Base-by-base conservation (phyloP, 2,329 filamentous ascomycete genomes). In the Pseudogymnoascus sp. region DNA sequence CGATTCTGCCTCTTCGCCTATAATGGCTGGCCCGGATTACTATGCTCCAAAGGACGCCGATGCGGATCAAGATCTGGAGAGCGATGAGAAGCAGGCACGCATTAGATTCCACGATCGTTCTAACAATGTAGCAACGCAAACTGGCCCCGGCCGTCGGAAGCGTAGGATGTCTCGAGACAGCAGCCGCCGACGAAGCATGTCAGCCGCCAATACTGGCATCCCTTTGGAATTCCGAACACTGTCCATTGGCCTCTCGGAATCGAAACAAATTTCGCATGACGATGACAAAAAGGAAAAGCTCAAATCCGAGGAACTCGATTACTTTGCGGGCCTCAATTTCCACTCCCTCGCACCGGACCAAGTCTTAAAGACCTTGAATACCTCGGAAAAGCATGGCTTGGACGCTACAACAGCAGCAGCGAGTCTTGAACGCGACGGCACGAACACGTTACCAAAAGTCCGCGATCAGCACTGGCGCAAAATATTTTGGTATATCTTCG, bases 381-480 rank as follows among this genome's bases (percentile, higher is more conserved):
- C 79, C 1, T 68, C 70, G 28, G 64, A 68, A 7, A 69, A 70
- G 3, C 51, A 69, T 2, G 78, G 78, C 14, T 72, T 80, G 19
- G 77, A 75, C 0, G 71, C 73, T 48, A 69, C 67, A 41, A 70
- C 71, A 5, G 76, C 73, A 2, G 71, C 72, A 4, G 69, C 68
- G 34, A 71, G 77, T 7, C 71, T 79, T 4, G 67, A 74, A 63
- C 75, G 76, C 6, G 77, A 80, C 66, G 79, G 79, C 60, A 72
- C 66, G 51, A 80, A 80, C 64, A 74, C 74, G 0, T 72, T 80
- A 2, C 77, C 79, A 8, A 72, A 73, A 34, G 73, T 75, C 31
- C 77, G 78, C 68, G 75, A 76, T 3, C 79, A 79, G 70, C 78
- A 79, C 68, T 66, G 71, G 64, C 76, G 75, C 66, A 77, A 78